Base-by-base conservation (phyloP, 768 basidiomycete genomes). In the Leccinellum luteum region DNA sequence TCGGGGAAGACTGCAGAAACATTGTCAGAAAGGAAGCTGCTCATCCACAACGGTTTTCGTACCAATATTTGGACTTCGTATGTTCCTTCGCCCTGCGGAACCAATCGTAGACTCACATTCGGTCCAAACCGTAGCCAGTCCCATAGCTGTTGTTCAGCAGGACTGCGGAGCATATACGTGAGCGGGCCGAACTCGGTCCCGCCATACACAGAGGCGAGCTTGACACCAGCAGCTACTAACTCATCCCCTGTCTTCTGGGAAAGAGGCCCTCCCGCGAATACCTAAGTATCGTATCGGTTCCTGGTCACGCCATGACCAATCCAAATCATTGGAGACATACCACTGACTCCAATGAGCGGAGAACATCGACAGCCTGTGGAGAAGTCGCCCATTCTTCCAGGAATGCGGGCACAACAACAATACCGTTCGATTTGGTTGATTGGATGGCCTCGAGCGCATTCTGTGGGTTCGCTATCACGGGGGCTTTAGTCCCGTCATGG, bases 1-100 rank as follows among this genome's bases (percentile, higher is more conserved):
- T 72, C 5, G 69, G 60, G 25, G 51, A 64, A 12, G 64, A 63
- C 76, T 76, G 21, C 15, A 54, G 5, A 56, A 28, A 54, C 19
- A 31, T 19, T 19, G n/a, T 23, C 21, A 48, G 23, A 30, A 17
- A 9, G 15, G 17, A 25, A 12, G 9, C 10, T 8, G 3, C 30
- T n/a, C 10, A 43, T 43, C 19, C 4, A 43, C 19, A 19, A 43
- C 10, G 2, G n/a, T 19, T 43, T 43, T 19, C 66, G 43, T 23
- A 78, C 77, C 64, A 78, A 51, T 13, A 75, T 52, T 44, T 77
- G 75, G 28, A 66, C 70, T 52, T 78, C 77, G 34, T 64, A 77
- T 0, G 70, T 73, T 3, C 67, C 73, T 35, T 77, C 75, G 1
- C 66, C 74, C 51, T 75, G 75, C 1, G 71, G 63, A 1, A 64